Evolutionary conservation across 164 flowering plant genomes (phyloP).

Genomic region (Malania oleifera): DNA sequence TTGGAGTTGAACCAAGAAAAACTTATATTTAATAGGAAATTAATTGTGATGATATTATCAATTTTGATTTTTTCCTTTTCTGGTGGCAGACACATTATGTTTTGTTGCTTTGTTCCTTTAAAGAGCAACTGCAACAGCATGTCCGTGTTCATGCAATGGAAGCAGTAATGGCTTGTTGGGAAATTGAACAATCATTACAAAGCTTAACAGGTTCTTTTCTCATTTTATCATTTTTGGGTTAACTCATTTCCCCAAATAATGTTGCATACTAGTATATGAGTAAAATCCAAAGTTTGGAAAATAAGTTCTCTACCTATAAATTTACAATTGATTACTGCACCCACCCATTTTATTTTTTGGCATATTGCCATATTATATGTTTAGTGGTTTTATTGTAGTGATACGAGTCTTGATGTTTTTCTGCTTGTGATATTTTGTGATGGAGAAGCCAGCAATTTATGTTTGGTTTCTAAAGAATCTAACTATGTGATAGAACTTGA

Average conservation of each 20-base stretch:
- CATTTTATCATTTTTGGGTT: background rate
- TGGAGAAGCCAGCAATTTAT: too few species aligned
- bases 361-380: too few species aligned
- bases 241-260: background rate
- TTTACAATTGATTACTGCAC: too few species aligned
- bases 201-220: conserved; percentile 55
- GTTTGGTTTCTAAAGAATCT: too few species aligned
- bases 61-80: conserved; percentile 7
- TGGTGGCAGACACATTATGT: conserved; percentile 59
- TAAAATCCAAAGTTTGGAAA: too few species aligned
- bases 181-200: conserved; percentile 70
- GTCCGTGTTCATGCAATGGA: conserved; percentile 82
- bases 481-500: too few species aligned
- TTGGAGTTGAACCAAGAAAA: too few species aligned
- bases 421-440: background rate
- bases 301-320: too few species aligned
- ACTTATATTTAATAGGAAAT: background rate
- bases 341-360: too few species aligned
- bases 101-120: conserved; percentile 68
- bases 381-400: background rate
- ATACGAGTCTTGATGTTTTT: background rate
- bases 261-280: background rate
- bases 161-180: conserved; percentile 89
- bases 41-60: background rate
- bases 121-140: conserved; percentile 76